Evolutionary conservation across 257 asterid species (phyloP).

Genomic region (Hygrophila difformis): DNA sequence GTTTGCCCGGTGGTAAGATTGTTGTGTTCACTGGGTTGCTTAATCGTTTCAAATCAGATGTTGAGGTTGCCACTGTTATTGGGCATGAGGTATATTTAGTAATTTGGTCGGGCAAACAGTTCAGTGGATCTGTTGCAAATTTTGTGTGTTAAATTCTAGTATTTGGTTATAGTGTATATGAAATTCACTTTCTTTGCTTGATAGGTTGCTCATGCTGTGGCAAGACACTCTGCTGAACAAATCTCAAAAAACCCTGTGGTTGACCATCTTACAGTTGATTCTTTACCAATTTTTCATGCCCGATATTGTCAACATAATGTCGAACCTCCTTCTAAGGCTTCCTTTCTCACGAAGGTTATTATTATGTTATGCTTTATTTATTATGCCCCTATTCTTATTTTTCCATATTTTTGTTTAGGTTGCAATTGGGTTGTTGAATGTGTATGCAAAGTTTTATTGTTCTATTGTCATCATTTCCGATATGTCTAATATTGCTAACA

Average conservation of each 20-base stretch:
- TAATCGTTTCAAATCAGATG: slow-evolving; percentile 64
- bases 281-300: slow-evolving; percentile 82
- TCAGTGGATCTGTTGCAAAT: not conserved
- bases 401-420: not conserved
- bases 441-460: too few species aligned
- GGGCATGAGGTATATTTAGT: slow-evolving; percentile 74
- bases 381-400: not conserved
- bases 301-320: slow-evolving; percentile 77
- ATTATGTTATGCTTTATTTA: not conserved
- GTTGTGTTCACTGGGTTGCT: slow-evolving; percentile 89
- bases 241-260: slow-evolving; percentile 78
- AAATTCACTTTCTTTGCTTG: slow-evolving; percentile 15
- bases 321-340: slow-evolving; percentile 67
- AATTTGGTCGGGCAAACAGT: not conserved
- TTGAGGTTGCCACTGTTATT: slow-evolving; percentile 80
- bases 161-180: slow-evolving; percentile 7
- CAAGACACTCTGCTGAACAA: slow-evolving; percentile 80
- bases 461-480: too few species aligned
- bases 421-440: not conserved
- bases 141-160: not conserved
- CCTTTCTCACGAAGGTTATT: slow-evolving; percentile 86
- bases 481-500: too few species aligned
- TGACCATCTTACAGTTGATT: slow-evolving; percentile 63
- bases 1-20: slow-evolving; percentile 96
- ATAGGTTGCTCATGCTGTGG: slow-evolving; percentile 93